Conservation (phyloP, 225 moss, liverwort and hornwort genomes). For the Bryum argenteum region DNA sequence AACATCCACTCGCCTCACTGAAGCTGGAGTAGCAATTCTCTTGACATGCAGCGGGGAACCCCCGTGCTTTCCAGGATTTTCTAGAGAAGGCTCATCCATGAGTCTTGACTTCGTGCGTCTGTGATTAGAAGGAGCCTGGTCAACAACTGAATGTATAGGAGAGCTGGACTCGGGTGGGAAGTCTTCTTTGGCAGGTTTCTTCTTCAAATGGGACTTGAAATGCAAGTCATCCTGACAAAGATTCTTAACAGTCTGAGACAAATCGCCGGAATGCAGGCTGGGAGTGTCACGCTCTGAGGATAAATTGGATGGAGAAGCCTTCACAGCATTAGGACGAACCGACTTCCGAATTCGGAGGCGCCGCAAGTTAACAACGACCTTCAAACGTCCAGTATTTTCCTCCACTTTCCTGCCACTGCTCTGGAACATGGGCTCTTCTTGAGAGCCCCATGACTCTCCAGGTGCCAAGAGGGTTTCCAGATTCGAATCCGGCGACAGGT, state of each 20-base stretch:
- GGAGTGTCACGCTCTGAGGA: conserved; percentile 45
- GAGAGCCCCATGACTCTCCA: conserved; percentile 26
- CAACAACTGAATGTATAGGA: conserved; percentile 23
- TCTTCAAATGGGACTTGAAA: conserved; percentile 46
- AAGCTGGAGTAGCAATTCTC: conserved; percentile 8
- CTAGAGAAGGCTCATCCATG: not conserved
- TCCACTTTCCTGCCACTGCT: conserved; percentile 12
- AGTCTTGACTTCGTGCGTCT: conserved; percentile 7
- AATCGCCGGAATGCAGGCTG: conserved; percentile 35
- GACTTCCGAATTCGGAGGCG: conserved; percentile 38
- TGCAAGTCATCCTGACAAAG: conserved; percentile 48
- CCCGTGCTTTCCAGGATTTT: not conserved
- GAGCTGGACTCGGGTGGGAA: conserved; percentile 19
- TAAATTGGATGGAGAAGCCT: conserved; percentile 22
- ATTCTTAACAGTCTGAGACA: conserved; percentile 32
- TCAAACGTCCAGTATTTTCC: not conserved
- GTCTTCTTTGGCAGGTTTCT: conserved; percentile 37
- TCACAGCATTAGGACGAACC: conserved; percentile 29
- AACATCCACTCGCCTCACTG: conserved; percentile 10
- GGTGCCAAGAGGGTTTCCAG: conserved; percentile 29
- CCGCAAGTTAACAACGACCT: conserved; percentile 30
- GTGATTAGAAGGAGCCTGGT: conserved; percentile 20
- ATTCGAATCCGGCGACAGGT: conserved; percentile 10
- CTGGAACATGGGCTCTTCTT: conserved; percentile 17
- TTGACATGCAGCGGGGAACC: conserved; percentile 14